Conservation (phyloP, 78 protist species). For the Capsaspora owczarzaki region DNA sequence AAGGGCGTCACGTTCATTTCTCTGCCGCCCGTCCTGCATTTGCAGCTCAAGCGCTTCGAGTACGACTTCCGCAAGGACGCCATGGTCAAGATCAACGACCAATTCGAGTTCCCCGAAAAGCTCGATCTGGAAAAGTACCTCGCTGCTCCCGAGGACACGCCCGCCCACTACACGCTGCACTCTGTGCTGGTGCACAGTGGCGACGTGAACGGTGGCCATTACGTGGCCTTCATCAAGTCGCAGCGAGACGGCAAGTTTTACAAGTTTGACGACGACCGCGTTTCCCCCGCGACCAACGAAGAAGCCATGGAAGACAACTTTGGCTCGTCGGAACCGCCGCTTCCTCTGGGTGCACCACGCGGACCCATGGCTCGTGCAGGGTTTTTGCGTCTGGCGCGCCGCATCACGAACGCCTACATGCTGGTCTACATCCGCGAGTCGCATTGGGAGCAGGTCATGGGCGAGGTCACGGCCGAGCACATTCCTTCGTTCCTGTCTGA, state of each 20-base stretch:
- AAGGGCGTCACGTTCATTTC: conserved; percentile 64
- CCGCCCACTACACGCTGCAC: conserved; percentile 24
- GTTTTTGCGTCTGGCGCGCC: neutral
- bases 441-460: too few species aligned
- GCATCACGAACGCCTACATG: conserved; percentile 74
- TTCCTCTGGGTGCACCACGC: too few species aligned
- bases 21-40: conserved; percentile 88
- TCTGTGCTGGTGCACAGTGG: conserved; percentile 95
- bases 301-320: conserved; percentile 68
- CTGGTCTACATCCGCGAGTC: conserved; percentile 77
- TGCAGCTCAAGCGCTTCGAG: conserved; percentile 94
- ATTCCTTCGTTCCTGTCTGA: neutral
- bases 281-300: conserved; percentile 29
- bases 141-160: neutral
- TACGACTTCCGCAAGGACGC: conserved; percentile 71
- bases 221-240: conserved; percentile 70
- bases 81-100: conserved; percentile 80
- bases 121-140: conserved; percentile 46
- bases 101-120: conserved; percentile 23
- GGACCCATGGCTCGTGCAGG: neutral
- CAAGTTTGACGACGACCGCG: conserved; percentile 88
- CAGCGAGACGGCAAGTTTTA: conserved; percentile 46
- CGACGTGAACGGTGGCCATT: conserved; percentile 90
- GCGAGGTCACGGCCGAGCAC: too few species aligned
- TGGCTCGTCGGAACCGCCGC: conserved; percentile 30